Evolutionary conservation across 1,139 yeast species (phyloP).

Genomic region (Sugiyamaella sp.): DNA sequence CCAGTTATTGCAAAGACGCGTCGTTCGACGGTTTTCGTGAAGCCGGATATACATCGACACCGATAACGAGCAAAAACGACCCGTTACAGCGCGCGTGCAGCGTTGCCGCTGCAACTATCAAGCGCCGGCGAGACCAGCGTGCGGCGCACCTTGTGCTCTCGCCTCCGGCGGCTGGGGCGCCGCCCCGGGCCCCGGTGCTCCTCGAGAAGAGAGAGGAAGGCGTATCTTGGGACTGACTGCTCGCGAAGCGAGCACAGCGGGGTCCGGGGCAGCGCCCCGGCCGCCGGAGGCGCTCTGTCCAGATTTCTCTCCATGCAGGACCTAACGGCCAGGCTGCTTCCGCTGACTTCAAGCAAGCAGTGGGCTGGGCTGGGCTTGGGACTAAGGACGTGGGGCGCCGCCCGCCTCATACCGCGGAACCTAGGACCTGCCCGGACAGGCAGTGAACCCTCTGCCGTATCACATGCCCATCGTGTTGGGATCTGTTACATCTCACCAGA

Average conservation of each 20-base stretch:
- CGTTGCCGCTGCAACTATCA: conserved; percentile 9
- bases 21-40: conserved; percentile 11
- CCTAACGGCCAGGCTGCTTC: no score
- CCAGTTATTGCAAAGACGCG: conserved; percentile 17
- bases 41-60: background rate
- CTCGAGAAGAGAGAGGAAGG: background rate
- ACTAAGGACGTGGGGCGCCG: no score
- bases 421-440: conserved; percentile 4
- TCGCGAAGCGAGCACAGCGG: background rate
- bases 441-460: conserved; percentile 6
- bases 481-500: conserved; percentile 2
- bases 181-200: background rate
- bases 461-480: conserved; percentile 18
- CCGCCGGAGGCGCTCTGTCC: background rate
- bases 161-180: background rate
- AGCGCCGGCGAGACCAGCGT: background rate
- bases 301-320: background rate
- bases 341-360: no score
- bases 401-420: no score
- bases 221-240: no score
- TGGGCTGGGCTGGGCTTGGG: no score
- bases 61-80: conserved; percentile 12
- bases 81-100: background rate
- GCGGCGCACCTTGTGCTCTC: background rate
- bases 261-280: background rate